These are phyloP conservation scores for Periglandula ipomoeae DNA, from an alignment of 2,329 filamentous ascomycete genomes.

Conservation along the genomic window DNA sequence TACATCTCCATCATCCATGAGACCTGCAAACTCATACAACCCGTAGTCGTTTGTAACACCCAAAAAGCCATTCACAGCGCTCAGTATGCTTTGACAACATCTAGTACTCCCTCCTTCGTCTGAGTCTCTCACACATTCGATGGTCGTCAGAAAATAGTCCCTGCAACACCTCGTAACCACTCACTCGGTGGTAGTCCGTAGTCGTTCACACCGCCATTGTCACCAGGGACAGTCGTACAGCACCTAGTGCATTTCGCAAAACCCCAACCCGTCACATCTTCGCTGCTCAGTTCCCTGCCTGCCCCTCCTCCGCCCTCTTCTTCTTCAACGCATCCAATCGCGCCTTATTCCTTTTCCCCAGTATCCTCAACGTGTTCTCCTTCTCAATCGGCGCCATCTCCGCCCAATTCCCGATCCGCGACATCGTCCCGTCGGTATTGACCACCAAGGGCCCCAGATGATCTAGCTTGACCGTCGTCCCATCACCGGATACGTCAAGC, in stretches of 20 bases:
- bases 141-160: too few species aligned
- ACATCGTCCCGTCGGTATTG: conserved; percentile 61
- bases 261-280: neutral
- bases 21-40: too few species aligned
- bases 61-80: too few species aligned
- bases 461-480: conserved; percentile 47
- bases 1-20: too few species aligned
- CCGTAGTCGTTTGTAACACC: too few species aligned
- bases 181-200: too few species aligned
- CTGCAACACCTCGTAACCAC: too few species aligned
- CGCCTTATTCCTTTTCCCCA: conserved; percentile 60
- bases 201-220: too few species aligned
- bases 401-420: conserved; percentile 64
- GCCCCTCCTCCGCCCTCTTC: conserved; percentile 6
- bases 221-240: too few species aligned
- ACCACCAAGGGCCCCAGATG: conserved; percentile 66
- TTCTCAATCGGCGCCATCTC: conserved; percentile 61
- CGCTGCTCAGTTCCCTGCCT: neutral
- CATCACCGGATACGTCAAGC: conserved; percentile 24
- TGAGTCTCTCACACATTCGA: too few species aligned
- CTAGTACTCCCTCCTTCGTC: too few species aligned
- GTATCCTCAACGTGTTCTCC: conserved; percentile 54
- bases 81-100: too few species aligned
- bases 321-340: conserved; percentile 43
- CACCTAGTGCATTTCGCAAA: neutral